Conservation (phyloP, 768 basidiomycete genomes). For the Panaeolus papilionaceus region DNA sequence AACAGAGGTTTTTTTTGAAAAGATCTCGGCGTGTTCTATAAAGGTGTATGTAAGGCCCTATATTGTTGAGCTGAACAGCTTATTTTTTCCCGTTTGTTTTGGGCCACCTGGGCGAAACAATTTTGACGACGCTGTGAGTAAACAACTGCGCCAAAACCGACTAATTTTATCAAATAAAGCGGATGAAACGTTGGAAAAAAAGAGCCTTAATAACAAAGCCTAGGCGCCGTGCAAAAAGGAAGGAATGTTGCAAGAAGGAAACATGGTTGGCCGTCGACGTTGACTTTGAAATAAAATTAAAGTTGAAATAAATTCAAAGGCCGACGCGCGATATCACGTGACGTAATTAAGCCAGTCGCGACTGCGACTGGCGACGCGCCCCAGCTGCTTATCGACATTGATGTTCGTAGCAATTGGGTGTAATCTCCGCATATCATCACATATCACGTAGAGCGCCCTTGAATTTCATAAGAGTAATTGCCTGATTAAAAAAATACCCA, state of each 20-base stretch:
- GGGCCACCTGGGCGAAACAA: background rate
- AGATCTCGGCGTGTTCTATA: background rate
- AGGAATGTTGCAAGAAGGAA: background rate
- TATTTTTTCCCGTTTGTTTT: background rate
- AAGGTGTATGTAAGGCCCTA: background rate
- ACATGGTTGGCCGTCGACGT: background rate
- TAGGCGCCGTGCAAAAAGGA: background rate
- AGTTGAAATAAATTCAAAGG: conserved; percentile 8
- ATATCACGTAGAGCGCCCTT: no score
- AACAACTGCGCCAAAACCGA: background rate
- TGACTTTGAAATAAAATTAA: conserved; percentile 5
- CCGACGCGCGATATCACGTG: conserved; percentile 7
- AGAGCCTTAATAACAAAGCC: background rate
- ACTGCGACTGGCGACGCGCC: background rate
- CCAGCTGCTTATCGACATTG: no score
- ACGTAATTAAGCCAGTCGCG: background rate
- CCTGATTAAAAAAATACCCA: background rate
- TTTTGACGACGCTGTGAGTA: background rate
- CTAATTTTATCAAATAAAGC: conserved; percentile 1
- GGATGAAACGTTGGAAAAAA: background rate
- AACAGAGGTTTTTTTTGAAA: background rate
- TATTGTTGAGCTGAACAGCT: background rate
- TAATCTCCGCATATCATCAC: background rate
- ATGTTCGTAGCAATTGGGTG: background rate
- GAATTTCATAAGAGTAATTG: background rate